Conservation (phyloP, 2,329 filamentous ascomycete genomes). For the Lecanoromycetidae sp. region DNA sequence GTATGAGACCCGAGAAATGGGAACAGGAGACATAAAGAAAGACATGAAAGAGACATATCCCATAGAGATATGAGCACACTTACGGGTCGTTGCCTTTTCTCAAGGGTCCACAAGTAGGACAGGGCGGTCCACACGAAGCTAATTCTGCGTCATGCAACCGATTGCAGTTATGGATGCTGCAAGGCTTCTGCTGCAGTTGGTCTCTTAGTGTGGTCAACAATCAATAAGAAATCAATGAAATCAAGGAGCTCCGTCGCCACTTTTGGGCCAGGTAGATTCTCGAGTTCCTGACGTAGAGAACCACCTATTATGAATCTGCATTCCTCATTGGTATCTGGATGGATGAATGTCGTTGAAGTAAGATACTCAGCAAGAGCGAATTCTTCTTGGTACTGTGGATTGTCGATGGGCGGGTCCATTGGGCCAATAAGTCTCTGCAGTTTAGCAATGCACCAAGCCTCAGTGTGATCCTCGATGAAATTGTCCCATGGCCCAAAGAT, state of each 20-base stretch:
- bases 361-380: slow-evolving; percentile 7
- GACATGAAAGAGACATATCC: too few relatives aligned
- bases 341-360: neutral
- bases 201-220: slow-evolving; percentile 15
- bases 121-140: too few relatives aligned
- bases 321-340: slow-evolving; percentile 3
- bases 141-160: too few relatives aligned
- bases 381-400: slow-evolving; percentile 6
- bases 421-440: slow-evolving; percentile 19
- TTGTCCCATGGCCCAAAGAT: slow-evolving; percentile 20
- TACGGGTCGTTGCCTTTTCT: too few relatives aligned
- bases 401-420: slow-evolving; percentile 15
- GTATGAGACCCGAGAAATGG: too few relatives aligned
- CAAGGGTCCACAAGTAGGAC: too few relatives aligned
- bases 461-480: slow-evolving; percentile 17
- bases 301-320: slow-evolving; percentile 4
- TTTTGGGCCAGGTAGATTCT: slow-evolving; percentile 6
- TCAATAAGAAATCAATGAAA: slow-evolving; percentile 14
- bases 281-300: slow-evolving; percentile 14
- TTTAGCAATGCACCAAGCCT: slow-evolving; percentile 22
- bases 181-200: slow-evolving; percentile 15
- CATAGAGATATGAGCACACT: too few relatives aligned
- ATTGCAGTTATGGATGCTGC: slow-evolving; percentile 11
- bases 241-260: slow-evolving; percentile 11
- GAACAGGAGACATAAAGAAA: too few relatives aligned